Evolutionary conservation across 2,329 filamentous ascomycete genomes (phyloP), one percentile per base, ranked within the genome.

Genomic region (Cladophialophora exuberans): DNA sequence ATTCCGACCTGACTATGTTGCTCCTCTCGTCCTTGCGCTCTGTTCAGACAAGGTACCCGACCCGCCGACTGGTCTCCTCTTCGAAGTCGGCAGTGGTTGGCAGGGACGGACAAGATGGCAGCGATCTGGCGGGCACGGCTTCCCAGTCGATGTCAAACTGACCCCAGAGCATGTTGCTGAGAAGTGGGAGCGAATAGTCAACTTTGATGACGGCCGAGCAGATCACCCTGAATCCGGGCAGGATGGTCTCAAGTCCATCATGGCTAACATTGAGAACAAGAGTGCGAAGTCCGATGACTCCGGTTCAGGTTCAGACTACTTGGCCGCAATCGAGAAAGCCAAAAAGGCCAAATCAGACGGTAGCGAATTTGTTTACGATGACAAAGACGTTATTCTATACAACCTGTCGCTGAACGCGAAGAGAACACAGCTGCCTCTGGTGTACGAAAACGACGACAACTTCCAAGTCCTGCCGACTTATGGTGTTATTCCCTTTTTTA

Each of bases 1-100:
- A 41, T 96, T 99, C 82, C 99, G 97, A 85, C 94, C 94, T 57
- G 93, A 97, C 70, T 97, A 96, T 75, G 92, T 99, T 72, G 94
- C 94, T 49, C 94, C 94, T 58, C 78, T 97, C 31, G 92, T 99
- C 47, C 85, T 93, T 52, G 85, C 92, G 38, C 88, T 99, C 54
- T 90, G 85, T 71, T 87, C 84, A 11, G 94, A 99, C 77, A 89
- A 90, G 76, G 85, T 91, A 49, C 93, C 94, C 23, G 83, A 88
- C 68, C 84, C 88, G 64, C 83, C 85, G 13, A 97, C 91, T 54
- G 93, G 93, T 62, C 87, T 87, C 49, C 82, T 99, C 43, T 99
- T 91, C 76, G 94, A 99, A 78, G 90, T 93, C 65, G 94, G 94
- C 67, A 94, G 89, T 70, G 94, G 93, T 62, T 99, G 94, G 94